Evolutionary conservation across 164 flowering plant genomes (phyloP).

Genomic region (Vitis vinifera): DNA sequence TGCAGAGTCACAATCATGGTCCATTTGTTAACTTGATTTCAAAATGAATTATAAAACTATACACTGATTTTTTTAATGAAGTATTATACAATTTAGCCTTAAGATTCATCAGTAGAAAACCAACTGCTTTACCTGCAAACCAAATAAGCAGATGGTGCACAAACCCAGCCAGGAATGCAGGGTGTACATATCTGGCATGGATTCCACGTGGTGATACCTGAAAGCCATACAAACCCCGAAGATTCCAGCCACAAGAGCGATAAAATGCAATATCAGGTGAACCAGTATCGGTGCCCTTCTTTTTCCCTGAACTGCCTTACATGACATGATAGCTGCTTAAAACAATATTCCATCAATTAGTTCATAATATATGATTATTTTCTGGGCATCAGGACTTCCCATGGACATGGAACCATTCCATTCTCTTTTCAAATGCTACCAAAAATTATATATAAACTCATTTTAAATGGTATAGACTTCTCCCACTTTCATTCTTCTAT

Average conservation of each 20-base stretch:
- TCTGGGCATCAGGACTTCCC: too few species aligned
- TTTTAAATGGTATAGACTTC: too few species aligned
- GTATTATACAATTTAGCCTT: neutral
- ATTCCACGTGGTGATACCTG: slow-evolving; percentile 51
- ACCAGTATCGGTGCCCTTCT: slow-evolving; percentile 31
- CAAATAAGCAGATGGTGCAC: slow-evolving; percentile 55
- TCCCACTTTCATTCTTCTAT: too few species aligned
- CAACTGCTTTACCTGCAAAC: slow-evolving; percentile 46
- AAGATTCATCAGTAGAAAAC: neutral
- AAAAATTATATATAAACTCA: too few species aligned
- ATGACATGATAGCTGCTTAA: slow-evolving; percentile 60
- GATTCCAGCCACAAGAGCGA: slow-evolving; percentile 55
- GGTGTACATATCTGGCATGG: slow-evolving; percentile 30
- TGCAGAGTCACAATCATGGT: slow-evolving; percentile 14
- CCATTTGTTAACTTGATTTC: too few species aligned
- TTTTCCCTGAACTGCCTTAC: slow-evolving; percentile 44
- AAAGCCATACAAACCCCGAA: slow-evolving; percentile 57
- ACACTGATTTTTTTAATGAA: too few species aligned
- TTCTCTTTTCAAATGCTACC: too few species aligned
- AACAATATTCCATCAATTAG: neutral
- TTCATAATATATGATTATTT: neutral
- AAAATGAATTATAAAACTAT: too few species aligned
- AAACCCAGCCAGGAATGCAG: slow-evolving; percentile 86
- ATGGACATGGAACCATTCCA: too few species aligned
- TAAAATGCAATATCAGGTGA: slow-evolving; percentile 42